Base-by-base conservation (phyloP, 495 filamentous ascomycete species). In the Parachaetomium inaequale region DNA sequence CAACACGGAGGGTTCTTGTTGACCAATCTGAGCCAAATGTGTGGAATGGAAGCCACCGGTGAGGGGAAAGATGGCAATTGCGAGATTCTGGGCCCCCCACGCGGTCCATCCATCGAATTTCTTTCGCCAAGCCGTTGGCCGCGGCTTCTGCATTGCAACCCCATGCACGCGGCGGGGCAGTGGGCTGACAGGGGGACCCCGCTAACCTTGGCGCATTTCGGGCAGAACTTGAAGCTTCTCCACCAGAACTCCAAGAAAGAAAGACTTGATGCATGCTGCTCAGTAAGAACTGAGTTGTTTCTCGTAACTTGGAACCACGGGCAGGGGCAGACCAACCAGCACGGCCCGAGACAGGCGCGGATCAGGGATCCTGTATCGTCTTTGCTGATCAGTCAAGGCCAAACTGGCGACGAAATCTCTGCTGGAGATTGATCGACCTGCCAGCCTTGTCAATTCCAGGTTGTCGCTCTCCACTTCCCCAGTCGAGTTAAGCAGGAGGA, bases 381-480 rank as follows among this genome's bases (percentile, higher is more conserved):
- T 4, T 43, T 29, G 36, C 32, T 36, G 46, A 51, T 51, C 57
- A 40, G 4, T 38, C 14, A 28, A 38, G 40, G 36, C 55, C 26
- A 34, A 47, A 23, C 7, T 28, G 2, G n/a, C 17, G 6, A 28
- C 32, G 19, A 55, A 25, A 40, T 19, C 34, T 43, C 31, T 25
- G 51, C 38, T 25, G 23, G 17, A 10, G 21, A 40, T 40, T 25
- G 25, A 63, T 45, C 59, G 23, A 15, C 34, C 43, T 49, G 10
- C 61, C 52, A 52, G 46, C 60, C 61, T 17, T 63, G 46, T 58
- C 45, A 40, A 29, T 19, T n/a, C n/a, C n/a, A n/a, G n/a, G n/a
- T n/a, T 42, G 32, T 40, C 34, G 14, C 11, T 8, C 55, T 38
- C 55, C 61, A 63, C 61, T 58, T 59, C 46, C 61, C 61, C 38